Evolutionary conservation across 2,329 filamentous ascomycete genomes (phyloP), one percentile per base, ranked within the genome.

Genomic region (Colletotrichum neosansevieriae): DNA sequence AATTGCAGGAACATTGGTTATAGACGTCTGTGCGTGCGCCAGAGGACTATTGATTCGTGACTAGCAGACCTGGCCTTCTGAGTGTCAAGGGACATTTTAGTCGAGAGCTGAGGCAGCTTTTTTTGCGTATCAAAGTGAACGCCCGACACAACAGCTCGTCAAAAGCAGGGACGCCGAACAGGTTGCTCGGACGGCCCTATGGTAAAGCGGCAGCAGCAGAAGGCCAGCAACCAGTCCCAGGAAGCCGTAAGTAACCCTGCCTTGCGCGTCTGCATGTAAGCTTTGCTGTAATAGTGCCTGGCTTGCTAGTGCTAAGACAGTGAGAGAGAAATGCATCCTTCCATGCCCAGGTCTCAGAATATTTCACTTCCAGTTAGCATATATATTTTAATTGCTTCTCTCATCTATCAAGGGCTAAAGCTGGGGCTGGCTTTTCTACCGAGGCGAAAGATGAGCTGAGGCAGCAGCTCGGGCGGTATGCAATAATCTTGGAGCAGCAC

Each of bases 241-340:
- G 19, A 12, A 40, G n/a, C 17, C 17, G 19, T 13, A 17, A 15
- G 17, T 21, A n/a, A 21, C 32, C 15, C 32, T 50, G 32, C 45
- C 10, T n/a, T 34, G 32, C 12, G 19, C 44, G 45, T 42, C 45
- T 13, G 44, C 45, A 45, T 38, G 15, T 47, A 38, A 45, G 32
- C 49, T 54, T 38, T 38, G 21, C 60, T 42, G 21, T 11, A 29
- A 15, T 12, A 36, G 47, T 58, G 60, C 13, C 32, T 42, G 61
- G 47, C 60, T 59, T 59, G 32, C 51, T 40, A 54, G 21, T 47
- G 49, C 38, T 49, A 38, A 68, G 60, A 54, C 47, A 59, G 13
- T 29, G 40, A 42, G 53, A 19, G 34, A 29, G 24, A 54, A 36
- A 53, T n/a, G 36, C 24, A 53, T 53, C 58, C 58, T 61, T 59